Percentiles rank a stretch among this genome's conserved stretches.
Conservation (phyloP, 2,329 filamentous ascomycete genomes). For the Stagonosporopsis vannaccii region DNA sequence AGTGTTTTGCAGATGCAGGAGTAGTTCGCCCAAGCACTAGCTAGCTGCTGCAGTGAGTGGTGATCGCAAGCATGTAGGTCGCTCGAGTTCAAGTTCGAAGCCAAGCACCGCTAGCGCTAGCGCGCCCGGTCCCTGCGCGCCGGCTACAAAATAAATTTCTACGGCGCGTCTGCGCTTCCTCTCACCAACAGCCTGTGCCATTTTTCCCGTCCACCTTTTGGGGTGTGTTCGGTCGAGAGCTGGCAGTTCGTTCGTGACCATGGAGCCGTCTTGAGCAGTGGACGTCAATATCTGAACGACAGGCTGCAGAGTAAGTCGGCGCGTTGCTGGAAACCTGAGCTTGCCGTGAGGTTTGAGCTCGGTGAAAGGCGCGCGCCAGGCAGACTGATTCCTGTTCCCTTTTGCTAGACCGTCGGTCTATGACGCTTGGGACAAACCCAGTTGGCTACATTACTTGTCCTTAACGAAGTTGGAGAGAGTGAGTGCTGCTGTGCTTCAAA, state of each 20-base stretch:
- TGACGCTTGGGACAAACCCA: slow-evolving; percentile 88
- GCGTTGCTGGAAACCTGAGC: slow-evolving; percentile 61
- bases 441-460: slow-evolving; percentile 72
- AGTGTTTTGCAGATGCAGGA: neutral
- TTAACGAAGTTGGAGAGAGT: neutral
- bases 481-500: neutral
- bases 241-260: slow-evolving; percentile 79
- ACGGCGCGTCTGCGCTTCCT: slow-evolving; percentile 39
- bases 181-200: slow-evolving; percentile 79
- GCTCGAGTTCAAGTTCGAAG: neutral
- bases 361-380: slow-evolving; percentile 45
- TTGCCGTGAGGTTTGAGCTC: slow-evolving; percentile 49
- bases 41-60: neutral
- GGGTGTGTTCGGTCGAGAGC: slow-evolving; percentile 76
- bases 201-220: slow-evolving; percentile 70
- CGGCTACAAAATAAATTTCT: slow-evolving; percentile 43
- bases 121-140: slow-evolving; percentile 16
- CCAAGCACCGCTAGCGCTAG: slow-evolving; percentile 33
- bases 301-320: slow-evolving; percentile 83
- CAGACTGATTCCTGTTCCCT: slow-evolving; percentile 63
- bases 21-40: neutral
- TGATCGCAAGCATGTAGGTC: neutral
- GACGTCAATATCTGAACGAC: slow-evolving; percentile 94
- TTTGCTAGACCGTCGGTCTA: slow-evolving; percentile 86
- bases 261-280: slow-evolving; percentile 75